Base-by-base conservation (phyloP, 1,139 yeast species). In the Debaryomycetaceae sp. region DNA sequence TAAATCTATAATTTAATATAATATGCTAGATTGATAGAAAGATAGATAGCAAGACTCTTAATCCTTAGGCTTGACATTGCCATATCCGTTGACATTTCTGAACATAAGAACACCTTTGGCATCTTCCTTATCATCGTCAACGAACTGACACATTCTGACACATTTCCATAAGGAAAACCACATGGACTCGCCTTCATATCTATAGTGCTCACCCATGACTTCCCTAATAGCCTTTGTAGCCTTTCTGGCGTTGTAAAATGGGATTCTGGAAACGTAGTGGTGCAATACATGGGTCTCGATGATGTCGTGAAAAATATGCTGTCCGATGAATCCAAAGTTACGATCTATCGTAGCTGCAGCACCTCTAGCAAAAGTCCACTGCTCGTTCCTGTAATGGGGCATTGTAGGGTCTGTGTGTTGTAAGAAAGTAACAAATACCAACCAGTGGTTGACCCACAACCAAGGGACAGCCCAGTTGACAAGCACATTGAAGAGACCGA, bases 231-330 rank as follows among this genome's bases (percentile, higher is more conserved):
- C 93, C 44, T 71, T 85, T 44, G 87, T 78, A 40, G 93, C 96
- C 62, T 81, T 83, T 66, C 93, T 81, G 37, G 87, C 95, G 56
- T 87, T 81, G 75, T 87, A 87, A 69, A 87, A 87, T 44, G 96
- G 96, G 53, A 87, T 86, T 66, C 95, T 77, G 8, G 91, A 83
- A 45, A 84, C 85, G 65, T 81, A 87, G 68, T 87, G 96, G 69
- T 87, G 96, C 59, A 85, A 77, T 43, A 87, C 95, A 60, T 87
- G 96, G 46, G 96, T 87, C 74, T 88, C 96, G 57, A 87, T 86
- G 58, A 87, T 87, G 62, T 87, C 95, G 65, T 87, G 96, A 81
- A 87, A 85, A 55, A 87, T 75, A 70, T 81, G 81, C 62, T 80
- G 80, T 45, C 96, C 96, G 52, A 87, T 71, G 58, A 87, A 85